Evolutionary conservation across 768 basidiomycete genomes (phyloP).

Genomic region (Fibroporia radiculosa): DNA sequence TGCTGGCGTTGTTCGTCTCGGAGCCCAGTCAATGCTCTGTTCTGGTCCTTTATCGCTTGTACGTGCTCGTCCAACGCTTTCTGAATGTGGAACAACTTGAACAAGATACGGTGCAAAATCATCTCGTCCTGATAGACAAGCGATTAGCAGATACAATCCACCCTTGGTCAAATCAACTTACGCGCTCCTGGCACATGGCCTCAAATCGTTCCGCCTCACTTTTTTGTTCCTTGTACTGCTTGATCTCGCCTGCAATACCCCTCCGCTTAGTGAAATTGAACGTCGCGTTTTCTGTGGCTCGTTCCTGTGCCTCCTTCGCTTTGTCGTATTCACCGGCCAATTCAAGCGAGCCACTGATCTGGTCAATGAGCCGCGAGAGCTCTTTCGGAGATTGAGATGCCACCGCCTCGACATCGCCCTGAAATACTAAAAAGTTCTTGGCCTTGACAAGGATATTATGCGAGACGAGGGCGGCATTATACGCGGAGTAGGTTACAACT

Average conservation of each 20-base stretch:
- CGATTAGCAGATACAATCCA: neutral
- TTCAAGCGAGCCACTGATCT: conserved; percentile 92
- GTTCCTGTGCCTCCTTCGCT: conserved; percentile 79
- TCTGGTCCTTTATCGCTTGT: conserved; percentile 62
- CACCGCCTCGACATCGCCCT: conserved; percentile 97
- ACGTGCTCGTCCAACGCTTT: conserved; percentile 70
- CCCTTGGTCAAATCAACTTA: too few species aligned
- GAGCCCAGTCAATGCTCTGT: conserved; percentile 59
- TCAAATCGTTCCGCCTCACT: conserved; percentile 87
- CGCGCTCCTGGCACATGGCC: conserved; percentile 63
- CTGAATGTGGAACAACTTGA: conserved; percentile 88
- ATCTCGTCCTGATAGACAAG: conserved; percentile 60
- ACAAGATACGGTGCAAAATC: conserved; percentile 74
- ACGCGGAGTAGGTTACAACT: conserved; percentile 77
- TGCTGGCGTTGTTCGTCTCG: conserved; percentile 62
- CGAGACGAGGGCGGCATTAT: conserved; percentile 78
- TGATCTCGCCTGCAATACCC: conserved; percentile 91
- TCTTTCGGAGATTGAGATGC: conserved; percentile 92
- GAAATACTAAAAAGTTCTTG: conserved; percentile 98
- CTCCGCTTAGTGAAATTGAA: conserved; percentile 92
- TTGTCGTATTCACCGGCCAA: conserved; percentile 83
- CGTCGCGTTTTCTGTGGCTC: conserved; percentile 90
- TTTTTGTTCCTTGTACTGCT: conserved; percentile 96
- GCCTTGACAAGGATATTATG: conserved; percentile 98
- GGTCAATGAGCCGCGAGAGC: conserved; percentile 85